Base-by-base conservation (phyloP, 768 basidiomycete genomes). In the Coprinopsis cinerea region DNA sequence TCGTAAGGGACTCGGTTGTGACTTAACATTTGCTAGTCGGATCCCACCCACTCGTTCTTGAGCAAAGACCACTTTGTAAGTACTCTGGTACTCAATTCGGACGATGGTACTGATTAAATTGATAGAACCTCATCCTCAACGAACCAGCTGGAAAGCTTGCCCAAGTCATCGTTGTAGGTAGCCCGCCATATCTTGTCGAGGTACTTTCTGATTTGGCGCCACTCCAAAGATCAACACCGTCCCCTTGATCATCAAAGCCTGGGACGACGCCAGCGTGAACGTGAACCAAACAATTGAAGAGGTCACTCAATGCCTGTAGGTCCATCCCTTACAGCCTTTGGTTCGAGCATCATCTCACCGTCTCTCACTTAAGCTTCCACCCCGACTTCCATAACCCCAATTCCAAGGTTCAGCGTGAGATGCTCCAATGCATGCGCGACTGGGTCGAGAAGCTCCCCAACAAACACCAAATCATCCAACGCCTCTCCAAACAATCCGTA, bases 11-110 rank as follows among this genome's bases (percentile, higher is more conserved):
- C 22, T 10, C 18, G 10, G 37, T 7, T 11, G 18, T 40, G 11
- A 20, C 39, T 11, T 11, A 7, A 20, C 39, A 5, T 23, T 4
- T 28, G 35, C 1, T 57, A 88, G 82, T 86, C 83, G 27, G 90
- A 93, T 61, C 90, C 90, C 2, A 93, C 89, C 2, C 89, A 92
- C 62, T 91, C 88, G 2, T 88, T 89, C 73, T 65, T 92, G 64
- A 89, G 86, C 62, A 92, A 92, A 68, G 89, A 92, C 61, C 88
- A 92, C 59, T 91, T 91, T 57, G 87, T 87, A 55, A 59, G 83
- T 74, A n/a, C 28, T 24, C 6, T 20, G 1, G n/a, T 10, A 13
- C 24, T 26, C 10, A 36, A 41, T 48, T 41, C n/a, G 27, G n/a
- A n/a, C n/a, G n/a, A n/a, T n/a, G n/a, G n/a, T n/a, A 52, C 44